Conservation (phyloP, 257 asterid species). For the Anisodus acutangulus region DNA sequence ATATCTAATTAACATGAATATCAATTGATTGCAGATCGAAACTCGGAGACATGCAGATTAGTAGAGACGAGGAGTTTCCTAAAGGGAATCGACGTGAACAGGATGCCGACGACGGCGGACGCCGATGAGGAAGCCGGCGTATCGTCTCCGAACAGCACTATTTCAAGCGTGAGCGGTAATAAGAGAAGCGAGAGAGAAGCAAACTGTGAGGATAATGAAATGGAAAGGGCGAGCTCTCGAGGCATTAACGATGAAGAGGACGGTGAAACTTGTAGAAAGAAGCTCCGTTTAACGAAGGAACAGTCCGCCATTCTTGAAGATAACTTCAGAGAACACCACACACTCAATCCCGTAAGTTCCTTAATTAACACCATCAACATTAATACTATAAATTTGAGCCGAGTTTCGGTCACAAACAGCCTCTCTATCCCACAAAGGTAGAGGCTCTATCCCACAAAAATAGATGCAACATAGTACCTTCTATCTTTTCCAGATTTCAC, state of each 20-base stretch:
- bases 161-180: conserved; percentile 77
- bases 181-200: conserved; percentile 61
- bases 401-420: too few relatives aligned
- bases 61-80: conserved; percentile 57
- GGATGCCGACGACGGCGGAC: conserved; percentile 52
- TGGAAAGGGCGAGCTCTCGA: conserved; percentile 59
- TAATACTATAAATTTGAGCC: too few relatives aligned
- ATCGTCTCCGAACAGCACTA: conserved; percentile 80
- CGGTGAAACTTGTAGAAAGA: conserved; percentile 67
- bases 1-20: too few relatives aligned
- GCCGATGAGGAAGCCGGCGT: conserved; percentile 67
- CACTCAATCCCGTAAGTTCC: conserved; percentile 74
- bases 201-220: conserved; percentile 61
- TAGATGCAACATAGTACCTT: too few relatives aligned
- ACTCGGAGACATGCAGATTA: conserved; percentile 41
- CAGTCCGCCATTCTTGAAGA: conserved; percentile 85
- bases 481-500: too few relatives aligned
- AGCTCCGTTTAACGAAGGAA: conserved; percentile 71
- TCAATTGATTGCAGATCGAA: conserved; percentile 47
- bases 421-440: too few relatives aligned
- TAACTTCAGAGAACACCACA: conserved; percentile 76
- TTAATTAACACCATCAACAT: background rate
- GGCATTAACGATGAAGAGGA: conserved; percentile 72
- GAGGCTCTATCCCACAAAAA: too few relatives aligned
- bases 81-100: conserved; percentile 79